Evolutionary conservation across 805 yeast species (phyloP), one percentile per base, ranked within the genome.

Genomic region (Ogataea haglerorum): DNA sequence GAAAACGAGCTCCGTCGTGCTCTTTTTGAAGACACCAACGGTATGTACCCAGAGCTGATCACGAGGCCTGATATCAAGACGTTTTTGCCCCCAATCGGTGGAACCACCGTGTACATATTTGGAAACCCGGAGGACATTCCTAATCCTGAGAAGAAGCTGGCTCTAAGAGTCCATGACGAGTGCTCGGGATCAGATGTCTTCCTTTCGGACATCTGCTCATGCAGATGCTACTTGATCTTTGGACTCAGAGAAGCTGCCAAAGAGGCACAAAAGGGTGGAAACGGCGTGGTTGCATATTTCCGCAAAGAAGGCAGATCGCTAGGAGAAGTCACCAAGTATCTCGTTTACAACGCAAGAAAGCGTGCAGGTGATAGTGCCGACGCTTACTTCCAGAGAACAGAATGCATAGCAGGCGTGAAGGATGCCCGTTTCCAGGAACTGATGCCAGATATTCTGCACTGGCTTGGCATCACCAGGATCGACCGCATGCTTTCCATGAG

Each of bases 171-270:
- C 27, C 85, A 80, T 51, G 86, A 80, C 58, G 84, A 80, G 55
- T 80, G 86, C 59, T 79, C 80, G 37, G 85, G 85, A 19, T 76
- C 83, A 12, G 85, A 80, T 54, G 86, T 80, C 26, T 80, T 80
- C 57, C 78, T 83, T 22, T 73, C 80, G 9, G 85, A 80, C 53
- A 78, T 80, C 31, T 80, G 86, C 58, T 80, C 85, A 3, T 80
- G 86, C 54, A 73, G 85, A 56, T 84, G 85, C 44, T 80, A 80
- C 52, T 65, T 80, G 60, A 70, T 78, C 39, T 80, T 77, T 60
- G 85, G 85, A 46, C 73, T 80, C 34, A 73, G 76, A 39, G 85
- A 80, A 58, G 83, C 84, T 28, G 84, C 77, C 29, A 79, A 76
- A 53, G 79, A 80, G 58, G 85, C 85, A 3, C 85, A 80, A 63